These are phyloP conservation scores for Alternaria infectoria DNA, from an alignment of 2,329 filamentous ascomycete species.

Conservation along the genomic window DNA sequence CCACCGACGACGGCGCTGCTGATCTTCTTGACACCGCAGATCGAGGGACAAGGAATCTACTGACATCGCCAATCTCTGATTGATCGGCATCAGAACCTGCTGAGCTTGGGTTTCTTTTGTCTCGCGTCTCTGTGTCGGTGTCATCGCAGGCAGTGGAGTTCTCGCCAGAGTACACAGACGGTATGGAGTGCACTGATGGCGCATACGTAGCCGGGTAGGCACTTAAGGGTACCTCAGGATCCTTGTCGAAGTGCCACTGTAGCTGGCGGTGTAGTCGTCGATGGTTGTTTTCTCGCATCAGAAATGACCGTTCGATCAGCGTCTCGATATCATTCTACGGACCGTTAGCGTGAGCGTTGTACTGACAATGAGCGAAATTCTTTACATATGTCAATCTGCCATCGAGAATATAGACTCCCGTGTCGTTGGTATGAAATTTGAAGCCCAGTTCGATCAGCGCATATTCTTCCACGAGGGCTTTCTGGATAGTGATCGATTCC, in stretches of 20 bases:
- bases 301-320: background rate
- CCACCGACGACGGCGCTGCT: background rate
- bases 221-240: background rate
- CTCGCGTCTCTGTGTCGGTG: background rate
- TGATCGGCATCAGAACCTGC: background rate
- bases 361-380: too few relatives aligned
- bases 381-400: background rate
- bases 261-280: background rate
- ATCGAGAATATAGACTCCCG: background rate
- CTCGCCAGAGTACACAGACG: background rate
- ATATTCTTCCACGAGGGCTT: background rate
- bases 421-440: background rate
- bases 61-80: background rate
- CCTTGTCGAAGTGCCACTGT: background rate
- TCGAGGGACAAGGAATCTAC: background rate
- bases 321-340: too few relatives aligned
- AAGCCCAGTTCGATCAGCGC: constrained; percentile 2
- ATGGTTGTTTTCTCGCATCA: background rate
- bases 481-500: constrained; percentile 1
- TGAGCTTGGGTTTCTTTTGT: background rate
- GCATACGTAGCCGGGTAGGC: background rate
- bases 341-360: too few relatives aligned
- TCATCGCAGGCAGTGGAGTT: background rate
- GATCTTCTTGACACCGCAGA: background rate
- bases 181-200: background rate